Percentiles rank a stretch among this genome's conserved stretches.
These are phyloP conservation scores for Talaromyces sp. DNA, from an alignment of 2,329 filamentous ascomycete species.

Conservation along the genomic window DNA sequence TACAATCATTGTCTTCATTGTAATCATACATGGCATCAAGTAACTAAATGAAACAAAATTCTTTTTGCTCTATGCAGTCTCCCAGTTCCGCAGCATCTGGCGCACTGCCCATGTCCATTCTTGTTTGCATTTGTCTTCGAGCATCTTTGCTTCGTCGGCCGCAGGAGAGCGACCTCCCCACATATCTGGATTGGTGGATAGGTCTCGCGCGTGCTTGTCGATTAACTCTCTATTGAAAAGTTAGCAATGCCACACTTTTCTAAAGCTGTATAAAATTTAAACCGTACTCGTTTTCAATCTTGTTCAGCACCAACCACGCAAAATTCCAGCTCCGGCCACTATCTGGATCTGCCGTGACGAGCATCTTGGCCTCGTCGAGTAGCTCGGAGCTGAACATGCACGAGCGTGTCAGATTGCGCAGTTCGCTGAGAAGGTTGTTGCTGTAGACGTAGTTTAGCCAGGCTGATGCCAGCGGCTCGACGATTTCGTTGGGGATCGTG, in stretches of 20 bases:
- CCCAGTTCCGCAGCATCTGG: slow-evolving; percentile 67
- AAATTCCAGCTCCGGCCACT: slow-evolving; percentile 72
- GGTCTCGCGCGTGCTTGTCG: slow-evolving; percentile 54
- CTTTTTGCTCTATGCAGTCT: slow-evolving; percentile 19
- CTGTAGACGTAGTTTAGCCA: slow-evolving; percentile 70
- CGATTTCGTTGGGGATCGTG: slow-evolving; percentile 43
- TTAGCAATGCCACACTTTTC: not conserved
- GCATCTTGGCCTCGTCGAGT: slow-evolving; percentile 38
- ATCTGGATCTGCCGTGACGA: slow-evolving; percentile 60
- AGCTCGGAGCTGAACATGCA: slow-evolving; percentile 63
- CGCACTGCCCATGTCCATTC: slow-evolving; percentile 65
- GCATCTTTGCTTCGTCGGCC: slow-evolving; percentile 52
- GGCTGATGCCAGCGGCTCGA: slow-evolving; percentile 63
- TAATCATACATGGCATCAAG: not conserved
- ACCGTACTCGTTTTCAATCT: slow-evolving; percentile 61
- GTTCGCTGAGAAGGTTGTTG: slow-evolving; percentile 64
- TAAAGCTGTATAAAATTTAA: not conserved
- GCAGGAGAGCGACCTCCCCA: slow-evolving; percentile 61
- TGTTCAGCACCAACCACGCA: slow-evolving; percentile 66
- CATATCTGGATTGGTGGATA: slow-evolving; percentile 63
- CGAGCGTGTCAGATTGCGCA: slow-evolving; percentile 62
- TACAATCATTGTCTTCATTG: not conserved
- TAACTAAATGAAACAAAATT: not conserved
- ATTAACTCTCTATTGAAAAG: slow-evolving; percentile 57
- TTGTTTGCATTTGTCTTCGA: slow-evolving; percentile 58